Base-by-base conservation (phyloP, 495 filamentous ascomycete species). In the Amphirosellinia nigrospora region DNA sequence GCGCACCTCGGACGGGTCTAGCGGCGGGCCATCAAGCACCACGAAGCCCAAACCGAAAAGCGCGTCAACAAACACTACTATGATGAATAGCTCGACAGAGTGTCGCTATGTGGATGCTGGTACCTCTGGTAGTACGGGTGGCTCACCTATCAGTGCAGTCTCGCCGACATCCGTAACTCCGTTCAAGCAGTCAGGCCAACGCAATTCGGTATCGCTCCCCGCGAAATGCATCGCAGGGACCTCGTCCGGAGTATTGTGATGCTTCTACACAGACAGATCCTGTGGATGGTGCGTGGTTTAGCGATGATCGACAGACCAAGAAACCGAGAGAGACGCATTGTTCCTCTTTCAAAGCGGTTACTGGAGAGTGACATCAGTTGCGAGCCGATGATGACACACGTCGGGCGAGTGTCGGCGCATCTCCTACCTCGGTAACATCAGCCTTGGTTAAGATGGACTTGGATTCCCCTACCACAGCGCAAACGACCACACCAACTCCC, bases 1-100 rank as follows among this genome's bases (percentile, higher is more conserved):
- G 74, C 82, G 89, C 53, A 79, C 81, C 15, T 89, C 88, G 6
- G 89, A 87, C 69, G 89, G 88, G 5, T 85, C 87, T 16, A 78
- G 69, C 26, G 79, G 65, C 80, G 43, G 32, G 43, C 11, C 34
- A 60, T 68, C 74, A 3, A 58, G 34, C n/a, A 74, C 73, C 30
- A 68, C 73, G 11, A 81, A 80, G 41, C 15, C 78, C 0, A 83
- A 83, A 50, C 82, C 82, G 0, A 80, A 80, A 26, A 74, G 73
- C 16, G 74, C 81, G 0, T 72, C 76, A 8, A 77, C 75, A 30
- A 78, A 81, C 48, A 77, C 81, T 2, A 72, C 80, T 0, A 74
- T 77, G 10, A 53, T 78, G 0, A 82, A 79, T 67, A 79, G 74
- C 3, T 73, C 74, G 19, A 45, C 74, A n/a, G 78, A 80, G 23